phyloP scores from a whole-genome alignment of 2,329 filamentous ascomycete genomes.

The Penicillium olsonii region DNA sequence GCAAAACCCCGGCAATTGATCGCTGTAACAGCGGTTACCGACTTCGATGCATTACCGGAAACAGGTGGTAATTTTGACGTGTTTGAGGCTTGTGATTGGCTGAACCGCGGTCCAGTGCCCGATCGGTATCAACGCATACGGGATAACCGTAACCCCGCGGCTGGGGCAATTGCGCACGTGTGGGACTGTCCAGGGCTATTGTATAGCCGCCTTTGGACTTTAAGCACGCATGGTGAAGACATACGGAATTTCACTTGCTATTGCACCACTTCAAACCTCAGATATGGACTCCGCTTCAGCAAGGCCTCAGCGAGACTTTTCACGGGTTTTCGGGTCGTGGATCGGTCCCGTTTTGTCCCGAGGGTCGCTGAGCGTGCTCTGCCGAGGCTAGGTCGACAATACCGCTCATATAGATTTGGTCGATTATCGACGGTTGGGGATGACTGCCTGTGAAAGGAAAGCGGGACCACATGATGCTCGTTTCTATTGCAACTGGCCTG shows the following conservation, averaged over 20 bases:
- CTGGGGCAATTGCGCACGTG: conserved; percentile 23
- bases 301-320: not conserved
- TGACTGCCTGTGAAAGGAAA: conserved; percentile 4
- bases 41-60: not conserved
- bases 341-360: conserved; percentile 23
- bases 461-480: conserved; percentile 19
- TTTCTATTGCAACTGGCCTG: conserved; percentile 22
- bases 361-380: conserved; percentile 13
- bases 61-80: not conserved
- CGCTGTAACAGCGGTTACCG: conserved; percentile 7
- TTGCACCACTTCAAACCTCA: not conserved
- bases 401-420: conserved; percentile 1
- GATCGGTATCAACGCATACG: conserved; percentile 7
- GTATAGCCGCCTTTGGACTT: not conserved
- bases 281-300: not conserved
- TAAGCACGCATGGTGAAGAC: not conserved
- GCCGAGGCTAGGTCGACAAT: conserved; percentile 11
- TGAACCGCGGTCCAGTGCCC: not conserved
- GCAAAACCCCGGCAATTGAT: conserved; percentile 7
- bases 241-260: not conserved
- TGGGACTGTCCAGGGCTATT: conserved; percentile 4
- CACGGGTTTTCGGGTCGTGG: conserved; percentile 3
- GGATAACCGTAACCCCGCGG: conserved; percentile 14
- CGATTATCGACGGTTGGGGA: not conserved
- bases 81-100: conserved; percentile 8